phyloP scores from a whole-genome alignment of 179 eudicot genomes.

The Actinidia arguta region DNA sequence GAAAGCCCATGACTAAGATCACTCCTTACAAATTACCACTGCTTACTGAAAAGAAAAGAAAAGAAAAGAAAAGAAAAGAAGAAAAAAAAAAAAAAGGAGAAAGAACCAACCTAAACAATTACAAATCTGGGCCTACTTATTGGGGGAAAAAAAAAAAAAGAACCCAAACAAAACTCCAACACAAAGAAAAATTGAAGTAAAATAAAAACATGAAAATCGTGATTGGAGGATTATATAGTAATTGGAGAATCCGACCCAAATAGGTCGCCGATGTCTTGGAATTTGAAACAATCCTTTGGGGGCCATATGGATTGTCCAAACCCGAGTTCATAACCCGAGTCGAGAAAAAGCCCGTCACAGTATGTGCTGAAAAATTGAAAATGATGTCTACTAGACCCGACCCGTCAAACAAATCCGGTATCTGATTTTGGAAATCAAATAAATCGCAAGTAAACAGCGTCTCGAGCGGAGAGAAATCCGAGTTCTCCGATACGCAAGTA shows the following conservation, averaged over 20 bases:
- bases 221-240: slow-evolving; percentile 13
- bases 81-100: background rate
- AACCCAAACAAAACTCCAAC: background rate
- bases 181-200: background rate
- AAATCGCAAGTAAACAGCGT: slow-evolving; percentile 46
- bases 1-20: background rate
- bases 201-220: background rate
- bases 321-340: slow-evolving; percentile 44
- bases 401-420: slow-evolving; percentile 51
- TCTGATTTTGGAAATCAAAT: slow-evolving; percentile 45
- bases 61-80: background rate
- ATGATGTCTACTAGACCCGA: slow-evolving; percentile 29
- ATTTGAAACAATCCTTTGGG: slow-evolving; percentile 57
- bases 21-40: background rate
- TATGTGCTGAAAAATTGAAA: slow-evolving; percentile 41
- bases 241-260: slow-evolving; percentile 83
- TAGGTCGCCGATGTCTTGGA: slow-evolving; percentile 78
- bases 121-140: too few relatives aligned
- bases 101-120: background rate
- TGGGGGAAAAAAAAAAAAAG: background rate
- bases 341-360: slow-evolving; percentile 26
- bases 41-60: background rate
- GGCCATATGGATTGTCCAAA: slow-evolving; percentile 49
- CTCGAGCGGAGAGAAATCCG: slow-evolving; percentile 36
- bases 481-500: slow-evolving; percentile 12